Conservation (phyloP, 1,284 basidiomycete genomes). For the Apiotrichum akiyoshidainum region DNA sequence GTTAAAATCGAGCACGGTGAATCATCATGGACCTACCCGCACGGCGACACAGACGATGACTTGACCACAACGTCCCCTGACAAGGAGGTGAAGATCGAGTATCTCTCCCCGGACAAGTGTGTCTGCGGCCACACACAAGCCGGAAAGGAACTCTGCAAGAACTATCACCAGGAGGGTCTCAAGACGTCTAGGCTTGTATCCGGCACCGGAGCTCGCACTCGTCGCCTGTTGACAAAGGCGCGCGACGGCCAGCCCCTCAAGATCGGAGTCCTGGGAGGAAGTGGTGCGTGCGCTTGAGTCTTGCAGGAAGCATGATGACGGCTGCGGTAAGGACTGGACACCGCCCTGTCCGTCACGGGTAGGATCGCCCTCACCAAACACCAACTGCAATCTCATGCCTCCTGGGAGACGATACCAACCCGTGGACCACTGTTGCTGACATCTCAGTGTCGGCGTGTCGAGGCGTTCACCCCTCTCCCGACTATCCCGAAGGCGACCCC, state of each 20-base stretch:
- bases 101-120: conserved; percentile 17
- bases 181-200: conserved; percentile 30
- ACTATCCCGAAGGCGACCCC: conserved; percentile 45
- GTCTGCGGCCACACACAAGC: conserved; percentile 33
- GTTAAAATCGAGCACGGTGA: conserved; percentile 26
- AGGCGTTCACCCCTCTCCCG: conserved; percentile 41
- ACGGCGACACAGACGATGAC: background rate
- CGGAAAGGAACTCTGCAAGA: conserved; percentile 35
- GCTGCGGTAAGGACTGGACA: too few species aligned
- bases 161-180: conserved; percentile 40
- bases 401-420: too few species aligned
- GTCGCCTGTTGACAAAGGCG: conserved; percentile 35
- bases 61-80: background rate
- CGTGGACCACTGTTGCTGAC: conserved; percentile 5
- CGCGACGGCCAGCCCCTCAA: conserved; percentile 39
- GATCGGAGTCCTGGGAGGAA: conserved; percentile 47
- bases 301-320: too few species aligned
- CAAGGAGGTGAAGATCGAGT: conserved; percentile 8
- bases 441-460: conserved; percentile 47
- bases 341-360: too few species aligned
- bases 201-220: conserved; percentile 39
- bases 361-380: too few species aligned
- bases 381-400: too few species aligned
- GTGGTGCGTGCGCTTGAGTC: conserved; percentile 32
- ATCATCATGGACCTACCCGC: too few species aligned